These are phyloP conservation scores for Dichotomopilus funicola DNA, from an alignment of 2,329 filamentous ascomycete species.

Conservation along the genomic window DNA sequence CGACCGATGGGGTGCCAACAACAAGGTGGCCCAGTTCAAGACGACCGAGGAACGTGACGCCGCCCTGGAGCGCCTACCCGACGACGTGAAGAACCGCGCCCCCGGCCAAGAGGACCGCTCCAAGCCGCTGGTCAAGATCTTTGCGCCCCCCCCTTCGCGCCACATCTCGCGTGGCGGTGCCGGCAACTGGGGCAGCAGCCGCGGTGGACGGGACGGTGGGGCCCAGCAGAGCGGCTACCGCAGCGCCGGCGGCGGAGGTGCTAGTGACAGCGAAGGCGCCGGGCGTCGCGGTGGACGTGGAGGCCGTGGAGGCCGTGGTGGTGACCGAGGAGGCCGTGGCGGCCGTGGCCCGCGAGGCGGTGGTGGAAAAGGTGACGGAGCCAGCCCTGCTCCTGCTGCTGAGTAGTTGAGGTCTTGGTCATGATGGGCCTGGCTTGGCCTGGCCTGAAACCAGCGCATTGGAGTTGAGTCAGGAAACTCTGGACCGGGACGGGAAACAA, in stretches of 20 bases:
- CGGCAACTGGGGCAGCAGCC: constrained; percentile 60
- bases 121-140: constrained; percentile 77
- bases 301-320: constrained; percentile 46
- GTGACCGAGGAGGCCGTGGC: constrained; percentile 47
- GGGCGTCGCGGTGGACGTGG: constrained; percentile 50
- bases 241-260: constrained; percentile 74
- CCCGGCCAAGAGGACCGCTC: constrained; percentile 59
- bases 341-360: constrained; percentile 51
- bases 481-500: no score
- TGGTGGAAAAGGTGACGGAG: constrained; percentile 53
- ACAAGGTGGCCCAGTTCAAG: constrained; percentile 83
- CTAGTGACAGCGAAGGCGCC: constrained; percentile 57
- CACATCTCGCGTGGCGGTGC: constrained; percentile 57
- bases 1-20: constrained; percentile 70
- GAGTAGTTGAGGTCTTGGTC: background rate
- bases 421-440: background rate
- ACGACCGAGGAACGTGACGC: constrained; percentile 71
- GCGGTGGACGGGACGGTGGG: constrained; percentile 50
- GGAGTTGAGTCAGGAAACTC: no score
- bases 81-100: constrained; percentile 67
- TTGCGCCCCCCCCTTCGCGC: constrained; percentile 59
- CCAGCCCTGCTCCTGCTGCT: constrained; percentile 24
- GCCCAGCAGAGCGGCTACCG: constrained; percentile 67
- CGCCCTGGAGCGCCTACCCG: constrained; percentile 66
- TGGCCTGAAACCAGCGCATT: background rate